Base-by-base conservation (phyloP, 2,329 filamentous ascomycete genomes). In the Cladophialophora psammophila region DNA sequence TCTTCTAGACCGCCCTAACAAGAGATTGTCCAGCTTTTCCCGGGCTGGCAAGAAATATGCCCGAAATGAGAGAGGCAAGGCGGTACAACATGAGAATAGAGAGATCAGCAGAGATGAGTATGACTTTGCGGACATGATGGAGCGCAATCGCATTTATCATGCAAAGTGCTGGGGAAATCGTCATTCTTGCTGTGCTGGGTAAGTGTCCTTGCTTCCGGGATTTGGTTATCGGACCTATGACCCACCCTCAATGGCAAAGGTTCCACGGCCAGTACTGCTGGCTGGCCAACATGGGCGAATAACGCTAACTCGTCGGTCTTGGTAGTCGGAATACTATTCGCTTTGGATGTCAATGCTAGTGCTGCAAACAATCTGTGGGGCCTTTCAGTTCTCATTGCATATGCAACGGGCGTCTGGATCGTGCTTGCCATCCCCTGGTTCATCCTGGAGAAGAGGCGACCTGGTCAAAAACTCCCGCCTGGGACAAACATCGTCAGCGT, bases 391-490 rank as follows among this genome's bases (percentile, higher is more conserved):
- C 80, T 90, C 10, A 87, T 91, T 60, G 87, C 88, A 0, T 90
- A 90, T 71, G 86, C 84, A 1, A 88, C 86, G 0, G 88, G 85
- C 1, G 83, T 88, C 56, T 91, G 88, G 89, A 75, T 91, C 7
- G 76, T 87, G 0, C 80, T 90, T 31, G 86, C 88, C 0, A 76
- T 91, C 4, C 88, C 89, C 0, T 91, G 89, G 89, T 91, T 91
- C 72, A 60, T 88, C 2, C 72, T 88, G 4, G 89, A 91, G 72
- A 90, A 90, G 78, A 80, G 82, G 36, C 81, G 89, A 1, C 87
- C 89, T 0, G 89, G 89, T 0, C 85, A 86, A 69, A 78, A 83
- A 69, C 62, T 79, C 0, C 79, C 80, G 4, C 78, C 80, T 1
- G 80, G 81, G 3, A 81, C 80, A 69, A 80, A 79, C 63, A 78